These are phyloP conservation scores for Fusarium papillatum DNA, from an alignment of 2,329 filamentous ascomycete genomes.

Conservation along the genomic window DNA sequence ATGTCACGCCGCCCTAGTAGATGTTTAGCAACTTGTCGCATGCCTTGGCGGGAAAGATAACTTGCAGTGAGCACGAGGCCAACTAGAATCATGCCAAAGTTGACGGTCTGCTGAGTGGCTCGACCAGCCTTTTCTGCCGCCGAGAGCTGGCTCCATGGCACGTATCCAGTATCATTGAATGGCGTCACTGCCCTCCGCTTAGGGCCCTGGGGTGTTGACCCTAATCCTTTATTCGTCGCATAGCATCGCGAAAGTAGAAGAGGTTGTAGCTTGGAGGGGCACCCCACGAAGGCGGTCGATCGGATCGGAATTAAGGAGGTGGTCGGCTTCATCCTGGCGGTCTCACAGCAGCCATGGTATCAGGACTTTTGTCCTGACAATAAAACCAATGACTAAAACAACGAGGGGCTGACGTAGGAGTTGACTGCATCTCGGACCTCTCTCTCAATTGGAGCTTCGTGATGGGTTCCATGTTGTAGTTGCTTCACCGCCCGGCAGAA, in stretches of 20 bases:
- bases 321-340: slow-evolving; percentile 62
- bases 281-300: slow-evolving; percentile 45
- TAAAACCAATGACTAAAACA: neutral
- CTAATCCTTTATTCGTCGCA: slow-evolving; percentile 68
- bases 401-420: neutral
- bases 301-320: slow-evolving; percentile 53
- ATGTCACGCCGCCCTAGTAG: slow-evolving; percentile 78
- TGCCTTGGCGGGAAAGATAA: neutral
- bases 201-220: slow-evolving; percentile 55
- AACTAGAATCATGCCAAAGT: slow-evolving; percentile 82
- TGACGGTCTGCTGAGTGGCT: slow-evolving; percentile 92
- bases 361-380: slow-evolving; percentile 30
- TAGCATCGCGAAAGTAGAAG: slow-evolving; percentile 63
- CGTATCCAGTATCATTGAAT: slow-evolving; percentile 86
- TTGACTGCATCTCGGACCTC: neutral
- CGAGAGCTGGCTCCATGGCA: slow-evolving; percentile 85
- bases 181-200: slow-evolving; percentile 82
- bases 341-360: slow-evolving; percentile 52
- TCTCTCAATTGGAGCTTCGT: slow-evolving; percentile 8
- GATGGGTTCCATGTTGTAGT: slow-evolving; percentile 3
- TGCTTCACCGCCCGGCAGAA: slow-evolving; percentile 55
- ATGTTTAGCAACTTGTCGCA: slow-evolving; percentile 8
- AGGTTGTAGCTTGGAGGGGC: slow-evolving; percentile 50
- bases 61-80: slow-evolving; percentile 82
- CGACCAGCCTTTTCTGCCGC: slow-evolving; percentile 83